Evolutionary conservation across 73 alveolate genomes (phyloP).

Genomic region (Tetrahymena thermophila): DNA sequence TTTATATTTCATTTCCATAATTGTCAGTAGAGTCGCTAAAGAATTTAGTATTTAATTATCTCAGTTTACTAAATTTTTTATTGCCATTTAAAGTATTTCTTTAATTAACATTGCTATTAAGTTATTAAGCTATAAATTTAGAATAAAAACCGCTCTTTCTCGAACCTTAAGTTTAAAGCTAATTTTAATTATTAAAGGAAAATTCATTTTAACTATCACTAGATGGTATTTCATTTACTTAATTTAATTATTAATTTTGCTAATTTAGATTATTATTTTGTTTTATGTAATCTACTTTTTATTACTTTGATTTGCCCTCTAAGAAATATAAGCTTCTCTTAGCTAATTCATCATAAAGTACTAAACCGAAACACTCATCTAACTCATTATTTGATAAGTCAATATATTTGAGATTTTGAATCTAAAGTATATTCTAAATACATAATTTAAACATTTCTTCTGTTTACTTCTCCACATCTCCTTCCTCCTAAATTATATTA

Average conservation of each 20-base stretch:
- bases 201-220: neutral
- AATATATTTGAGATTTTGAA: neutral
- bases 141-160: neutral
- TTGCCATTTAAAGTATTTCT: neutral
- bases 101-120: neutral
- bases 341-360: neutral
- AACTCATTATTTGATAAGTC: neutral
- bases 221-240: neutral
- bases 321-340: neutral
- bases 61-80: neutral
- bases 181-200: neutral
- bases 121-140: neutral
- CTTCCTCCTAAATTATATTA: neutral
- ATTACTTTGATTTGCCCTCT: neutral
- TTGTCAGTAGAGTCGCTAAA: neutral
- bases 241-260: neutral
- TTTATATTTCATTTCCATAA: neutral
- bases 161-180: neutral
- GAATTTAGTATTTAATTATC: neutral
- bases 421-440: neutral
- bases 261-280: too few species aligned
- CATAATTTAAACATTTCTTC: neutral
- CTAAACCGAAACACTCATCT: neutral
- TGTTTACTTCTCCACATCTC: neutral
- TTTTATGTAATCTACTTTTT: neutral